Conservation (phyloP, 441 rosid species). For the Gossypium schwendimanii region DNA sequence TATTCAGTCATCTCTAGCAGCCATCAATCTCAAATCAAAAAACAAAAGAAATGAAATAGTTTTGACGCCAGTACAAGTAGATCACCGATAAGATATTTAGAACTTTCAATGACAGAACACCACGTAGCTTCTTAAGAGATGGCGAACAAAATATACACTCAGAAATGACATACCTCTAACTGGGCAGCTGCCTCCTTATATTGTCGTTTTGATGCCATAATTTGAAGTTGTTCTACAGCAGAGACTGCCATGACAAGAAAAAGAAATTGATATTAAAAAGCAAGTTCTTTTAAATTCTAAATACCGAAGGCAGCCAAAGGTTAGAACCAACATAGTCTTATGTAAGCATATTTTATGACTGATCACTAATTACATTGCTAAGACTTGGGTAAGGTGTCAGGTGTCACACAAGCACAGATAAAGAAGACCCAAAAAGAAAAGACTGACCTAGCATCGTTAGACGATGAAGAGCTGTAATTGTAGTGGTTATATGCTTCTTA, state of each 20-base stretch:
- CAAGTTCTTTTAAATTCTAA: not conserved
- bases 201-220: conserved; percentile 96
- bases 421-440: not conserved
- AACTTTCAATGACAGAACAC: not conserved
- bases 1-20: not conserved
- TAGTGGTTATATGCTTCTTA: conserved; percentile 96
- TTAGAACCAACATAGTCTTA: not conserved
- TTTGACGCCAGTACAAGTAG: not conserved
- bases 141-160: not conserved
- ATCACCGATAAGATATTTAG: not conserved
- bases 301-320: not conserved
- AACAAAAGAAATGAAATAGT: not conserved
- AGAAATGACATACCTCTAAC: conserved; percentile 61
- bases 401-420: not conserved
- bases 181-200: conserved; percentile 99
- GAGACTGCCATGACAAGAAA: conserved; percentile 58
- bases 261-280: conserved; percentile 12
- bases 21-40: conserved; percentile 2
- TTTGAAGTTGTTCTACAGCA: conserved; percentile 98
- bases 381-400: not conserved
- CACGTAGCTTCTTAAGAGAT: not conserved
- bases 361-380: not conserved
- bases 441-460: conserved; percentile 94
- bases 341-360: not conserved
- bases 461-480: conserved; percentile 99